Evolutionary conservation across 345 rosid species (phyloP).

Genomic region (Citrus sp.): DNA sequence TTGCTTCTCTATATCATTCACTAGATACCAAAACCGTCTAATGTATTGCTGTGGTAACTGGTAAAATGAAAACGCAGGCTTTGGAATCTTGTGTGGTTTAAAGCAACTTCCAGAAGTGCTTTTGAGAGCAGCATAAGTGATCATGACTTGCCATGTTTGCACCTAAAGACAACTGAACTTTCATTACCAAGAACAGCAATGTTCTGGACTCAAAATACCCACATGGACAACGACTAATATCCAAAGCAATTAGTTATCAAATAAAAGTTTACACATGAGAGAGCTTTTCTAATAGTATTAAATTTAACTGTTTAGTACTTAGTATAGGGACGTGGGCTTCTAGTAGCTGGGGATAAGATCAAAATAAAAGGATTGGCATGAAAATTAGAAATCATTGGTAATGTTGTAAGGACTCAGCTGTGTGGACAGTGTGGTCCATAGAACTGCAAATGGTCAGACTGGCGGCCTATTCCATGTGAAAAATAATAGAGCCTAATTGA

Average conservation of each 20-base stretch:
- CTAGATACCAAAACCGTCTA: not conserved
- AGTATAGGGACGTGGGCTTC: too few species aligned
- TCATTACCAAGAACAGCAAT: not conserved
- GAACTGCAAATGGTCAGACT: not conserved
- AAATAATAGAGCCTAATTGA: not conserved
- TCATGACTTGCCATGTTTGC: slow-evolving; percentile 1
- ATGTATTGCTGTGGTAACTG: not conserved
- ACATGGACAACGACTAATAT: not conserved
- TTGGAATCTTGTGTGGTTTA: not conserved
- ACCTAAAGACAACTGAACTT: not conserved
- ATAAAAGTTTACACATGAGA: too few species aligned
- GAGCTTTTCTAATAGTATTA: not conserved
- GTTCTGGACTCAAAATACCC: not conserved
- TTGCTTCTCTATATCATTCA: not conserved
- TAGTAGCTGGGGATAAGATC: not conserved
- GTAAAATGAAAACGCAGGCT: not conserved
- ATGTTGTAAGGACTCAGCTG: not conserved
- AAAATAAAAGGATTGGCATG: not conserved
- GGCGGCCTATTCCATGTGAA: slow-evolving; percentile 4
- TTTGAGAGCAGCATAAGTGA: not conserved
- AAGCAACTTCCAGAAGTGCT: not conserved
- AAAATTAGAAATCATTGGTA: not conserved
- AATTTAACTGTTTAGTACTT: not conserved
- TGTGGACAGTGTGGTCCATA: not conserved
- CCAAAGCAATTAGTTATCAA: too few species aligned